Evolutionary conservation across 2,329 filamentous ascomycete genomes (phyloP), one percentile per base, ranked within the genome.

Genomic region (Verticillium dahliae): DNA sequence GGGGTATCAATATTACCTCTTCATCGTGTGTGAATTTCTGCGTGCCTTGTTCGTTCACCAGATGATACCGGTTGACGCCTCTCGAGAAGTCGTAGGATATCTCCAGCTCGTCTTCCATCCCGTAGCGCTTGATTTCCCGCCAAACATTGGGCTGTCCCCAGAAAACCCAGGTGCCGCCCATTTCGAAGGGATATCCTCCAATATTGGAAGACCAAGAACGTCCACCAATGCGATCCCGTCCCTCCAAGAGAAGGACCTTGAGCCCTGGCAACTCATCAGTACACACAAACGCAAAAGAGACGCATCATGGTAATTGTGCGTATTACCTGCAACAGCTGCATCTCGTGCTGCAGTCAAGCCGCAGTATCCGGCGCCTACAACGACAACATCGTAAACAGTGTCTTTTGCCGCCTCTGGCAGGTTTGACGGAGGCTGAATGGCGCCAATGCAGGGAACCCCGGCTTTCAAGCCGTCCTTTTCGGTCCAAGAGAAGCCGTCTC

Each of bases 91-190:
- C 75, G 31, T 75, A 76, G 0, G 75, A 77, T 3, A 70, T 56
- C 33, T 76, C 73, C 2, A 79, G 65, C 1, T 77, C 72, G 22
- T 74, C 69, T 14, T 73, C 70, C 73, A 82, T 77, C 3, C 73
- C 68, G 61, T 82, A 82, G n/a, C 78, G 67, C 0, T 73, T 70
- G 3, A 82, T 75, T 59, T 82, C 80, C 3, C 76, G 70, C 73
- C 74, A 79, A 2, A 79, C 68, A 37, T 77, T 74, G 0, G 77
- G 69, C 57, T 79, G 77, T 1, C 71, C 70, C 78, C 78, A 80
- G 60, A 76, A 76, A 0, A 82, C 72, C 78, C 78, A 82, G 0
- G 79, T 80, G 0, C 80, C 80, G 0, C 80, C 80, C 74, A 82
- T 76, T 58, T 82, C 80, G 57, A 74, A 80, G 0, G 73, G 73